Percentiles rank a stretch among this genome's conserved stretches.
Evolutionary conservation across 805 yeast genomes (phyloP).

Genomic region (Citeromyces matritensis): DNA sequence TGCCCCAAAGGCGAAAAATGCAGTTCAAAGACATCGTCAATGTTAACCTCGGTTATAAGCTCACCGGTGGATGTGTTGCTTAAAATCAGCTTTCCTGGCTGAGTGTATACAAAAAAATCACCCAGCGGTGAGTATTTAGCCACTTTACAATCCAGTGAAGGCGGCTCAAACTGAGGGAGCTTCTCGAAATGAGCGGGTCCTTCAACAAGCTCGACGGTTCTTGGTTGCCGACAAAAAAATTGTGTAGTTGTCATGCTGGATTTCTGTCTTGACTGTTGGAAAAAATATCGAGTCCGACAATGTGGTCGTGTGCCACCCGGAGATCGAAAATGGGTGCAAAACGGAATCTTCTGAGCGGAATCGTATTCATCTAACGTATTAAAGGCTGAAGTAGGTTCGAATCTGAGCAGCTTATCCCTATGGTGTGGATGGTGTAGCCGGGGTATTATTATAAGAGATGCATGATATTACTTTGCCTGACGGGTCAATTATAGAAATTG

Average conservation of each 20-base stretch:
- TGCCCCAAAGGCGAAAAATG: conserved; percentile 83
- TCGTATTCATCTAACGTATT: too few relatives aligned
- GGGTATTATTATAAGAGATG: too few relatives aligned
- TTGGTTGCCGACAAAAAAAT: conserved; percentile 32
- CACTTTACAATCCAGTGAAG: conserved; percentile 35
- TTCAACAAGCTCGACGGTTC: conserved; percentile 33
- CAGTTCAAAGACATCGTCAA: conserved; percentile 63
- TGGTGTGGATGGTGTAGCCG: too few relatives aligned
- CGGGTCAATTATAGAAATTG: too few relatives aligned
- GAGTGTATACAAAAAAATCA: conserved; percentile 53
- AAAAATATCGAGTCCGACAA: too few relatives aligned
- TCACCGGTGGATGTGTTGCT: conserved; percentile 39
- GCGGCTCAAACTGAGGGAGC: conserved; percentile 14
- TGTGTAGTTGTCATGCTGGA: conserved; percentile 1
- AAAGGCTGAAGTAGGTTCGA: too few relatives aligned
- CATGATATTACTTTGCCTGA: too few relatives aligned
- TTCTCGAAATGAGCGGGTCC: conserved; percentile 24
- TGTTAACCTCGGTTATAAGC: conserved; percentile 28
- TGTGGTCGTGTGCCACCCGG: too few relatives aligned
- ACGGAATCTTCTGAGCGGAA: too few relatives aligned
- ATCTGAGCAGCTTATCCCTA: too few relatives aligned
- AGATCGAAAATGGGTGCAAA: too few relatives aligned
- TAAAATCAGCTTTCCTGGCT: conserved; percentile 43
- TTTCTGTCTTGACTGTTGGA: too few relatives aligned
- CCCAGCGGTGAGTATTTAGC: conserved; percentile 62